Base-by-base conservation (phyloP, 257 asterid genomes). In the Henckelia pumila region DNA sequence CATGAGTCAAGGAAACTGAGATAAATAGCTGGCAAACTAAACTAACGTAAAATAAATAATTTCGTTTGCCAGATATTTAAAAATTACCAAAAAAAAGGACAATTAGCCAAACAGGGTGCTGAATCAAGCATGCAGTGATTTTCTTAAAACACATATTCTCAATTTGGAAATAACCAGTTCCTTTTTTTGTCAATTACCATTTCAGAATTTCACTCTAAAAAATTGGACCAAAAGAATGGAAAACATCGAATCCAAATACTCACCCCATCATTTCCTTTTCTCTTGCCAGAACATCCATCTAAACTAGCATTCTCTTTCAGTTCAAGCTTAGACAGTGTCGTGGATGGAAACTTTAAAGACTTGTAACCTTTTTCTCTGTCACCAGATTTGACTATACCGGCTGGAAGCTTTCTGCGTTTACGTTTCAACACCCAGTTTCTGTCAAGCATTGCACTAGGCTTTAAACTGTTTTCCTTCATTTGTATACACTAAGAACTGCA, bases 211-310 rank as follows among this genome's bases (percentile, higher is more conserved):
- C 20, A 23, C 24, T 33, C 24, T 19, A 5, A 30, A n/a, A 68
- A 33, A 55, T 37, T 61, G 29, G 30, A 58, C 59, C 22, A 69
- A 52, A 26, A 71, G 23, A 57, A 23, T 22, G 55, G 9, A 44
- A 52, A 69, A 32, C 64, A 63, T 22, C 63, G 40, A 58, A 64
- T n/a, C 52, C 61, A 56, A 26, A 44, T 61, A 61, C 87, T 79
- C 68, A 89, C 96, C 90, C 96, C 96, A 44, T 87, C 96, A 72
- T 85, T 80, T 81, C 96, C 96, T 81, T 87, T 89, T 79, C 67
- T 85, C 86, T 87, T 89, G 83, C 84, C 75, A 40, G 83, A 63
- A 68, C 25, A 71, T 56, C 72, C 84, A 65, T 53, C 82, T 59
- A 74, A 67, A 63, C 77, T 56, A 49, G 70, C 68, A 67, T 80